Evolutionary conservation across 768 basidiomycete genomes (phyloP).

Genomic region (Mycena chlorophos): DNA sequence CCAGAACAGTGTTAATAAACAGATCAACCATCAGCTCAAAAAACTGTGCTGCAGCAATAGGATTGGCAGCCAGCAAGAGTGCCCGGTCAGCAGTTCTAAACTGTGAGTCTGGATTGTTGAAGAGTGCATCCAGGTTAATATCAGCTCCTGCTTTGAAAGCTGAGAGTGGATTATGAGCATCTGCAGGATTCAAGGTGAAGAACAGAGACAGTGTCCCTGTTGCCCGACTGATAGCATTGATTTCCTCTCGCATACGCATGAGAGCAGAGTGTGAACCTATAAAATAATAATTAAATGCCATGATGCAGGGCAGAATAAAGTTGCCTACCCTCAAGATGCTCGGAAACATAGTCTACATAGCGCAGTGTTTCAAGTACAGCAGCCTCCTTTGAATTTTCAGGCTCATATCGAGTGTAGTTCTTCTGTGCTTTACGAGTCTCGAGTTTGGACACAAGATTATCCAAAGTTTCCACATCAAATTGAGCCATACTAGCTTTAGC

Average conservation of each 20-base stretch:
- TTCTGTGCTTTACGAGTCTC: background rate
- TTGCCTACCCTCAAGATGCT: conserved; percentile 20
- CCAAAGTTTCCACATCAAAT: conserved; percentile 2
- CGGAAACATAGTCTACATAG: conserved; percentile 21
- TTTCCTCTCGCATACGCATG: conserved; percentile 18
- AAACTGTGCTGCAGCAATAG: conserved; percentile 35
- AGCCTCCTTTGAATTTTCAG: conserved; percentile 7
- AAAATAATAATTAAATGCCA: too few species aligned
- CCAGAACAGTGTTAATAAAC: conserved; percentile 27
- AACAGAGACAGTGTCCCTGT: conserved; percentile 19
- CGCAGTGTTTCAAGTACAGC: conserved; percentile 13
- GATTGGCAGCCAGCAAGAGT: conserved; percentile 27
- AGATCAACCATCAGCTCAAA: conserved; percentile 32
- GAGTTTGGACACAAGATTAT: background rate
- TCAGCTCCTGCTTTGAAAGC: conserved; percentile 20
- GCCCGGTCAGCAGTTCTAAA: conserved; percentile 14
- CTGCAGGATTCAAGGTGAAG: conserved; percentile 25
- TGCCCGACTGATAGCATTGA: conserved; percentile 12
- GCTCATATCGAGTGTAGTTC: background rate
- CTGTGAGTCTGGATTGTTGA: conserved; percentile 8
- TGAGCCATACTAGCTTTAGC: background rate
- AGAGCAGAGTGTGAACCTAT: conserved; percentile 19
- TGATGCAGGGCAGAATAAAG: too few species aligned
- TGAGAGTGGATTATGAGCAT: conserved; percentile 18
- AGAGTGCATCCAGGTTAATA: conserved; percentile 21